Evolutionary conservation across 2,329 filamentous ascomycete species (phyloP), one percentile per base, ranked within the genome.

Genomic region (Ustilaginoidea virens): DNA sequence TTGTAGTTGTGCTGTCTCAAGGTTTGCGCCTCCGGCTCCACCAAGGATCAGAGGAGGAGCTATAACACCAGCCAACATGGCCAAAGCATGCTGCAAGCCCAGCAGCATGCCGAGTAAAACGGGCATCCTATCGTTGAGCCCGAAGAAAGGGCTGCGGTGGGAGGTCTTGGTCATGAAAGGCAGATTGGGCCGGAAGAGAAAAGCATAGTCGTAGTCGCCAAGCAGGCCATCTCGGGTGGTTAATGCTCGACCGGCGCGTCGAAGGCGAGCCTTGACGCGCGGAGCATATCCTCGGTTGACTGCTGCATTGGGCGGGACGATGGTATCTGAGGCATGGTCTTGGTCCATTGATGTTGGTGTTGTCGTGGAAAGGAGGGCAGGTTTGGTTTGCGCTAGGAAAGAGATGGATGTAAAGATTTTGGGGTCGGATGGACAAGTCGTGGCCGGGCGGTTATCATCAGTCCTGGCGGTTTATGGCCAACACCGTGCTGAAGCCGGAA

Each of bases 121-220:
- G 4, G 81, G 81, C 66, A 90, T 80, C 32, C 57, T 59, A 50
- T 86, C 79, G 41, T 87, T 68, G 22, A 87, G 69, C n/a, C 80
- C 81, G 44, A 87, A 90, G 52, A 92, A 90, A 1, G 81, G 81
- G 18, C 77, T 71, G 21, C 39, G 33, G 37, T 56, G 53, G 19
- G 50, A 49, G 5, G 56, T 43, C 48, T 68, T 46, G 47, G 68
- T 74, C 63, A 90, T 74, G 52, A 93, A 93, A 0, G 86, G 86
- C 14, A 93, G 54, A 40, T 80, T 85, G 2, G 72, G 80, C 14
- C 60, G 72, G 62, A 94, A 92, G 23, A 94, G 73, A 45, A 85
- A 90, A 20, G 52, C 80, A 65, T 94, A 94, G 63, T 94, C 80
- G 53, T 94, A 94, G 42, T 74, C 65, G 37, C 86, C 86, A 32